Evolutionary conservation across 805 yeast species (phyloP), one percentile per base, ranked within the genome.

Genomic region (Kazachstania africana): DNA sequence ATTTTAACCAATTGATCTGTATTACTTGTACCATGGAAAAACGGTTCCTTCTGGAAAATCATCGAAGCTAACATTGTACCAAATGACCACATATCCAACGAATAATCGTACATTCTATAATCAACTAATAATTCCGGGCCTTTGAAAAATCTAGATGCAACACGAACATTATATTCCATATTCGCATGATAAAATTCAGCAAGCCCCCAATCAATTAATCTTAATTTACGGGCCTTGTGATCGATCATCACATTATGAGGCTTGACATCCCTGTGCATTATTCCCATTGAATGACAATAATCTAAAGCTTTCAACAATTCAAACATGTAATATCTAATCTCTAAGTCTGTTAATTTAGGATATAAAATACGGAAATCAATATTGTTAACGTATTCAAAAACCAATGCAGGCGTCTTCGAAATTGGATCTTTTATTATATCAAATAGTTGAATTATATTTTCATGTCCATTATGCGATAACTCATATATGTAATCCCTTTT

Each of bases 181-280:
- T 84, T 84, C 16, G 83, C 75, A 52, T 87, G 95, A 50, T 85
- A 85, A 52, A 83, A 85, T 55, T 87, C 96, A 6, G 96, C 95
- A 32, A 87, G 61, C 6, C 96, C 96, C 95, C 95, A 87, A 57
- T 87, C 96, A 33, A 87, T 85, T 41, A 85, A 68, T 40, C 94
- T 70, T 44, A 87, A 60, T 48, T 70, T 73, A 55, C 62, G 74
- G 39, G 66, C 68, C 37, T 67, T 61, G 34, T 82, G 95, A 55
- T 87, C 95, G 44, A 87, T 87, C 95, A 87, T 87, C 40, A 87
- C 81, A 56, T 87, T 87, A 48, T 87, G 94, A 8, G 96, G 96
- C 57, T 87, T 87, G 34, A 87, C 95, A 57, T 87, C 96, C 53
- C 96, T 68, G 52, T 87, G 96, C 75, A 87, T 85, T 38, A 87